phyloP scores from a whole-genome alignment of 805 yeast species.

The Kregervanrija pseudodelftensis region DNA sequence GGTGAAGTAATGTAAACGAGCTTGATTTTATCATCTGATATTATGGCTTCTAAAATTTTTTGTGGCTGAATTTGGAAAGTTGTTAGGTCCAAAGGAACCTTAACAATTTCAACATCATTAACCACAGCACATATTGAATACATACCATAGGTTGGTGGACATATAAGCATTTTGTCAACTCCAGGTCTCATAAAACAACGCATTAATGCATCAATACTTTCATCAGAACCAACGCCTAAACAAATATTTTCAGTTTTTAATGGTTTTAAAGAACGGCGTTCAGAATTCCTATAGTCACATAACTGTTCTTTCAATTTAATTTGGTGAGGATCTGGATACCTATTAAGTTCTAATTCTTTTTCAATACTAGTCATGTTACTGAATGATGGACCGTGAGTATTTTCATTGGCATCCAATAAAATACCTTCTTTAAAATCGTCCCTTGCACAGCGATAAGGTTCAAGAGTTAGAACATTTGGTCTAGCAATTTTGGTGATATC shows the following conservation, averaged over 20 bases:
- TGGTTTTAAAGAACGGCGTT: constrained; percentile 15
- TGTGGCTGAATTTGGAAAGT: constrained; percentile 59
- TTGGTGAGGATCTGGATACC: constrained; percentile 98
- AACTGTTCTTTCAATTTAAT: constrained; percentile 63
- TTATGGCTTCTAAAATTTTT: constrained; percentile 43
- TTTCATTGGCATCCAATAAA: constrained; percentile 91
- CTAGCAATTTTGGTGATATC: constrained; percentile 57
- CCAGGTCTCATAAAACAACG: constrained; percentile 82
- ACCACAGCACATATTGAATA: constrained; percentile 85
- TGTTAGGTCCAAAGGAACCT: constrained; percentile 64
- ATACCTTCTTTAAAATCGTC: constrained; percentile 90
- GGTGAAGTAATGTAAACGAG: constrained; percentile 86
- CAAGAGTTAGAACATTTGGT: constrained; percentile 75
- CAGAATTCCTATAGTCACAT: constrained; percentile 61
- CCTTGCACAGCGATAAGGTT: constrained; percentile 95
- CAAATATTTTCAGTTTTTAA: constrained; percentile 62
- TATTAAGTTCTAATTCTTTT: constrained; percentile 52
- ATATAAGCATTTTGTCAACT: constrained; percentile 68
- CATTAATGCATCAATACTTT: constrained; percentile 82
- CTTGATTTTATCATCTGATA: constrained; percentile 57
- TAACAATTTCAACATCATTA: constrained; percentile 74
- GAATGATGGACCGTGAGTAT: constrained; percentile 84
- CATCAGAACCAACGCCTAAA: constrained; percentile 97
- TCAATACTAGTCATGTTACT: constrained; percentile 38
- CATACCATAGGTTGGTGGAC: constrained; percentile 99